Percentiles rank a stretch among this genome's conserved stretches.
phyloP scores from a whole-genome alignment of 495 filamentous ascomycete genomes.

The Penicillium silybi region DNA sequence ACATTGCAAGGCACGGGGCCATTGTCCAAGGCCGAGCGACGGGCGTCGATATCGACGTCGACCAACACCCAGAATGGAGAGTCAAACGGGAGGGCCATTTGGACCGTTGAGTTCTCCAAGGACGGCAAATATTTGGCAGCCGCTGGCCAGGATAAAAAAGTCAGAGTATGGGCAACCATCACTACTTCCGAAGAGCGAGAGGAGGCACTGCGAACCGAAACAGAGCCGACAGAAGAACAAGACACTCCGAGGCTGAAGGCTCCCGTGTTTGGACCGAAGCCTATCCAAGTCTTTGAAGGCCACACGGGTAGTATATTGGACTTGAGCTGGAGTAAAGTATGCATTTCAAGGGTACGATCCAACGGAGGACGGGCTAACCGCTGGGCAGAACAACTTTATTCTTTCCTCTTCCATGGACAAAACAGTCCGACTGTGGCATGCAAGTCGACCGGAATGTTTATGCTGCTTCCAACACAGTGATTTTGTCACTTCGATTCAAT shows the following conservation, averaged over 20 bases:
- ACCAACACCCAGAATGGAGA: conserved; percentile 36
- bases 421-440: conserved; percentile 93
- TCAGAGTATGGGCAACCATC: conserved; percentile 89
- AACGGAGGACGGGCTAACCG: conserved; percentile 10
- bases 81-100: conserved; percentile 58
- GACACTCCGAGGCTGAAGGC: conserved; percentile 62
- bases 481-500: conserved; percentile 90
- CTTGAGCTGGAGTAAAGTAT: conserved; percentile 92
- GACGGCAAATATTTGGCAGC: conserved; percentile 91
- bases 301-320: conserved; percentile 87
- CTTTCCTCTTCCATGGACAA: conserved; percentile 98
- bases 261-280: conserved; percentile 82
- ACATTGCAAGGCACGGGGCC: conserved; percentile 52
- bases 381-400: conserved; percentile 79
- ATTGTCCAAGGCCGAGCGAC: conserved; percentile 20
- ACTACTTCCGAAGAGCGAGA: conserved; percentile 74
- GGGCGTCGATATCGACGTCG: conserved; percentile 20
- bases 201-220: conserved; percentile 66
- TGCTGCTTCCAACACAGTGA: conserved; percentile 97
- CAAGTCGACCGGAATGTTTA: conserved; percentile 78
- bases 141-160: conserved; percentile 79
- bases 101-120: conserved; percentile 89
- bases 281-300: conserved; percentile 73
- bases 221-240: conserved; percentile 45
- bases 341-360: not conserved